Base-by-base conservation (phyloP, 2,329 filamentous ascomycete genomes). In the Fusarium verticillioides region DNA sequence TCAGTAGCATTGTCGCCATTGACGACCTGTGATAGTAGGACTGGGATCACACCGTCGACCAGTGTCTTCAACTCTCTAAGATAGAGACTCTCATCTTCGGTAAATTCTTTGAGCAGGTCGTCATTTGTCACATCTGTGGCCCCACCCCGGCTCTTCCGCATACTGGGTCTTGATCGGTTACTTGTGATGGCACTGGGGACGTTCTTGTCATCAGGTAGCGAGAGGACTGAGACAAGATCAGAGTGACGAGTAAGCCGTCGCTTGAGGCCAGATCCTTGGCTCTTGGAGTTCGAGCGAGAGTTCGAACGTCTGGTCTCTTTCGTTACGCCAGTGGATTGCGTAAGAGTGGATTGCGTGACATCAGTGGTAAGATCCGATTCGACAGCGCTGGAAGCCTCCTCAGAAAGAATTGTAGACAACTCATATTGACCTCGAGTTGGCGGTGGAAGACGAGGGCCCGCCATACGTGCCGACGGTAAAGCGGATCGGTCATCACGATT, bases 31-130 rank as follows among this genome's bases (percentile, higher is more conserved):
- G 92, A 94, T 58, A 99, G 85, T 4, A 99, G 87, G 5, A 98
- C 96, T 0, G 96, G 96, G 63, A 99, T 94, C 28, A 99, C 96
- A 63, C 96, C 96, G 77, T 97, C 95, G 12, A 98, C 95, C 37
- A 99, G 84, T 1, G 96, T 98, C 79, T 95, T 94, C 37, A 99
- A 87, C 82, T 99, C 96, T 61, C 95, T 90, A 82, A 93, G 92
- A 79, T 98, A 99, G 75, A 96, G 93, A 49, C 89, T 85, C 82
- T 99, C 96, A 76, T 98, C 96, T 9, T 92, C 89, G 16, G 89
- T 86, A 71, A 99, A 91, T 78, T 97, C 95, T 59, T 88, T 87
- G 80, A 98, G 88, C 26, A 98, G 85, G 72, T 96, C 94, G 28
- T 89, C 86, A 16, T 94, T 86, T 2, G 92, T 95, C 44, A 93